Base-by-base conservation (phyloP, 108 stramenopile genomes). In the Discostella pseudostelligera region DNA sequence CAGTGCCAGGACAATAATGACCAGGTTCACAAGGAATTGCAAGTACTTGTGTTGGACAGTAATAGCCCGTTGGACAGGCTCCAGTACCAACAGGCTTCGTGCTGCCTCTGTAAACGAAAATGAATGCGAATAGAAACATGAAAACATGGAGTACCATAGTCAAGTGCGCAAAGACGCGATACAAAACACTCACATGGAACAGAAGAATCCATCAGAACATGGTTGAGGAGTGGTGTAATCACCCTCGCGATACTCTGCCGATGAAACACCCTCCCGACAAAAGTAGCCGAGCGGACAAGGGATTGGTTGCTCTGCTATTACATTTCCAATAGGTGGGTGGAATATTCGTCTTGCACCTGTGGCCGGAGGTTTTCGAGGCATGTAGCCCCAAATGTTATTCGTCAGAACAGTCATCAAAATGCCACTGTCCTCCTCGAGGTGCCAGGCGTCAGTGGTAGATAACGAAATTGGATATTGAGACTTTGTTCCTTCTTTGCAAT, bases 191-290 rank as follows among this genome's bases (percentile, higher is more conserved):
- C 48, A 49, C 10, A 79, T 59, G 3, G 94, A 87, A 70, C 94
- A 95, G 61, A 93, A 95, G 70, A 85, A 90, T 1, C 94, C 94
- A 53, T 83, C 82, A 51, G 84, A 89, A 62, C 94, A 95, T 14
- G 50, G 58, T 60, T 95, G 94, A 43, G 94, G 94, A 39, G 90
- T 88, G 50, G 70, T 63, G 61, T 84, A 93, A 69, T 93, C 86
- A 3, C 40, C 58, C 7, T 86, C 72, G n/a, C 50, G 10, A 44
- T 83, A 64, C 29, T 50, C 53, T 4, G 32, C 57, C 21, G 59
- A 58, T 29, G 76, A 59, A 21, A 83, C 90, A 5, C 92, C 92
- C 10, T 68, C 39, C 26, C 85, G 46, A 58, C 94, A 95, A 40
- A 80, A 94, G 26, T 48, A 51, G 8, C 90, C 90, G 1, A 83